Evolutionary conservation across 2,329 filamentous ascomycete genomes (phyloP).

Genomic region (Amauroascus verrucosus): DNA sequence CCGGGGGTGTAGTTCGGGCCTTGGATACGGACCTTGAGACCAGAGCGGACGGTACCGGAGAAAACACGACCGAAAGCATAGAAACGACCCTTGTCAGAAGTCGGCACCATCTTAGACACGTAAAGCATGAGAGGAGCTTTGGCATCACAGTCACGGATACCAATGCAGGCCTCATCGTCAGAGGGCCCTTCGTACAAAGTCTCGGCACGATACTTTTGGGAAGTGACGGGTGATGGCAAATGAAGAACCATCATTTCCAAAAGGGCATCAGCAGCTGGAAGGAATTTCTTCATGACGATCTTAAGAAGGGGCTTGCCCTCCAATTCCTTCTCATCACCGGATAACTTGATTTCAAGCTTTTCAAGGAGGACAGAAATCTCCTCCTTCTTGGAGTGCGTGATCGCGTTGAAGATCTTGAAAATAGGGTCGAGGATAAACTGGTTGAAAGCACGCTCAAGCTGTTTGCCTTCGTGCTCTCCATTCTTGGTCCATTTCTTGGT

Average conservation of each 20-base stretch:
- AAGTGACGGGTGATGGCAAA: slow-evolving; percentile 87
- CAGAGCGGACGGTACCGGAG: slow-evolving; percentile 92
- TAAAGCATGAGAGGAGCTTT: slow-evolving; percentile 99
- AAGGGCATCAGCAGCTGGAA: slow-evolving; percentile 93
- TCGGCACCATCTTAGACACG: slow-evolving; percentile 99
- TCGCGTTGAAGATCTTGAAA: slow-evolving; percentile 93
- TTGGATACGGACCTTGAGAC: slow-evolving; percentile 99
- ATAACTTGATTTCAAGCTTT: slow-evolving; percentile 93
- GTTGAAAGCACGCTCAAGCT: slow-evolving; percentile 96
- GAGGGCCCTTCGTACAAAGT: slow-evolving; percentile 95
- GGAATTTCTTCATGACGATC: slow-evolving; percentile 96
- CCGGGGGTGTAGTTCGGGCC: slow-evolving; percentile 96
- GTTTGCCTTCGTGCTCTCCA: slow-evolving; percentile 71
- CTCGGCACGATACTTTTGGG: slow-evolving; percentile 96
- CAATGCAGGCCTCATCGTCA: slow-evolving; percentile 86
- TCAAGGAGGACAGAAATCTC: slow-evolving; percentile 71
- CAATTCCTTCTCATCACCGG: slow-evolving; percentile 74
- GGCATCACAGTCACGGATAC: slow-evolving; percentile 96
- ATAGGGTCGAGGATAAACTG: slow-evolving; percentile 99
- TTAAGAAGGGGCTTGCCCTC: slow-evolving; percentile 98
- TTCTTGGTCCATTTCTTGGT: slow-evolving; percentile 99
- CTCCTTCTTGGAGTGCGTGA: slow-evolving; percentile 99
- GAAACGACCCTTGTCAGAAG: slow-evolving; percentile 99
- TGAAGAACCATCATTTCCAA: slow-evolving; percentile 99
- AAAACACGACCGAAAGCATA: slow-evolving; percentile 99